Evolutionary conservation across 2,329 filamentous ascomycete genomes (phyloP), one percentile per base, ranked within the genome.

Genomic region (Beauveria australis): DNA sequence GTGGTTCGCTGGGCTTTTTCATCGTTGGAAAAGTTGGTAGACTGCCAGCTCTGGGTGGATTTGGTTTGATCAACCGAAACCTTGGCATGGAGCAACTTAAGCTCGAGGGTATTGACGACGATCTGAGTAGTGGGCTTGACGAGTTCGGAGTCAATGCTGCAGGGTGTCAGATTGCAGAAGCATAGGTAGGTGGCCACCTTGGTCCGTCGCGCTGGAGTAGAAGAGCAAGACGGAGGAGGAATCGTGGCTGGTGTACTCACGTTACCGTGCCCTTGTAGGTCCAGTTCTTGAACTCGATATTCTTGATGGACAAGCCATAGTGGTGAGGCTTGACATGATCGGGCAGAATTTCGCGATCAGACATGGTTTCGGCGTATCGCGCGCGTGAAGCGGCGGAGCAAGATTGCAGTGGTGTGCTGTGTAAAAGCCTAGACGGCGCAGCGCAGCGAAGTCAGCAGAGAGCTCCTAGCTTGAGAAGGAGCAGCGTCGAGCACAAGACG

Each of bases 1-100:
- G 87, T 92, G 46, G 86, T 89, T 63, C 93, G 87, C 77, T 97
- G 92, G 64, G 88, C 87, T 74, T 89, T 89, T 69, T 85, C 86
- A 76, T 97, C 88, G 75, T 96, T 95, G 63, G 81, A 81, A 71
- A 96, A 88, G 58, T 84, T 79, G 64, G 83, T 85, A 19, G 89
- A 81, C 69, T 87, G 78, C 65, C 81, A 75, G 59, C 80, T 73
- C 64, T 82, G 79, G 61, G 81, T 78, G 53, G 80, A 78, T 74
- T 86, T 84, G 64, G 76, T 79, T 62, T 81, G 77, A 61, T 85
- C 81, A 51, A 83, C 73, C 52, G 78, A 76, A 60, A 93, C 75
- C 71, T 88, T 85, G 65, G 80, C 79, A 47, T 78, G 80, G 65
- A 86, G 80, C 44, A 97, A 82, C 71, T 89, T 89, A 68, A 99